Base-by-base conservation (phyloP, 176 grass and related monocot species). In the Pontederia paniculata region DNA sequence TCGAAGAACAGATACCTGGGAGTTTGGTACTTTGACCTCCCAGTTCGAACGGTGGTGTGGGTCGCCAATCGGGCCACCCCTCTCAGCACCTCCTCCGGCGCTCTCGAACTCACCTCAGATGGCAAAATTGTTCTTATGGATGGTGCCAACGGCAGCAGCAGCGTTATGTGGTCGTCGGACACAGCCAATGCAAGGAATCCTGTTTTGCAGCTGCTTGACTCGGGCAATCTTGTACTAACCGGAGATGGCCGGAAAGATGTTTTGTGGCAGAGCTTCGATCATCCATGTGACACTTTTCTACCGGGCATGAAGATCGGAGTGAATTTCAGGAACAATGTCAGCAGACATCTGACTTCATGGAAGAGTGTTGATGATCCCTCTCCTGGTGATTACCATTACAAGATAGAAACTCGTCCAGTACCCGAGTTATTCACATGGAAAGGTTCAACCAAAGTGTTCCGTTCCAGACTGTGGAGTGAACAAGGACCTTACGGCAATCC, bases 1-100 rank as follows among this genome's bases (percentile, higher is more conserved):
- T 60, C 58, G 12, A 70, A 7, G 7, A 2, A 70, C 2, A 67
- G 78, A 4, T 90, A 82, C 81, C 46, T 90, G 28, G 81, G 81
- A 52, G 55, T 85, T 51, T 90, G 86, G 86, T 31, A 76, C 45
- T 13, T 44, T 10, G 12, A 8, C 57, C 10, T 0, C 64, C 9
- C 58, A 22, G 17, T 10, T 8, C 54, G 2, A 21, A 73, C 22
- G 17, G 15, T 12, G 46, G 54, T 85, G 8, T 90, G 86, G 28
- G 28, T 37, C 28, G 28, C 28, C 28, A 37, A 37, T 37, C 28
- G 28, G 28, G 7, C 7, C 28, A 37, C 28, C 28, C 28, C 28
- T 37, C 28, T 37, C 28, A 37, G 7, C 28, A 37, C 28, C 28
- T 37, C 28, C 28, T 37, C 28, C 28, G 28, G 28, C 28, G 0